phyloP scores from a whole-genome alignment of 164 flowering plant species.

The Magnolia kwangsiensis region DNA sequence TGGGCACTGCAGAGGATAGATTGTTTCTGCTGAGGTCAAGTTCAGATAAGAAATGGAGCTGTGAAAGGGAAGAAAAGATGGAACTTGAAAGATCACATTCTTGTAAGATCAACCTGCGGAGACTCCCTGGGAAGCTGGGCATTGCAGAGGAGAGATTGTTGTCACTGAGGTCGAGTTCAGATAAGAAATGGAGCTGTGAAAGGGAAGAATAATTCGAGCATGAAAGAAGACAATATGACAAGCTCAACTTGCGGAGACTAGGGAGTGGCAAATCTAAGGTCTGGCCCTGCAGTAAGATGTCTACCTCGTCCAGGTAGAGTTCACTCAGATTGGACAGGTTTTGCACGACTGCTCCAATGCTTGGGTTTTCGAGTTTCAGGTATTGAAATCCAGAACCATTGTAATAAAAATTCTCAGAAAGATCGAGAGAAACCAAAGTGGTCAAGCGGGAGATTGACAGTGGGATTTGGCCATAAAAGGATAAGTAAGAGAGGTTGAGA shows the following conservation, averaged over 20 bases:
- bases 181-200: conserved; percentile 2
- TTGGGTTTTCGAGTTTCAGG: too few relatives aligned
- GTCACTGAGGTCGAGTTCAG: conserved; percentile 33
- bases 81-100: too few relatives aligned
- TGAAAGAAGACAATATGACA: too few relatives aligned
- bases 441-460: conserved; percentile 26
- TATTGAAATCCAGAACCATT: too few relatives aligned
- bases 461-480: conserved; percentile 42
- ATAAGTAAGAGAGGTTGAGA: conserved; percentile 45
- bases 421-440: conserved; percentile 22
- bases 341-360: neutral
- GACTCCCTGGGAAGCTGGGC: conserved; percentile 18
- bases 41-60: too few relatives aligned
- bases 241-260: too few relatives aligned
- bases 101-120: too few relatives aligned
- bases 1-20: too few relatives aligned
- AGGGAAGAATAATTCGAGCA: neutral
- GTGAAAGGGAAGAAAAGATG: too few relatives aligned
- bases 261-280: too few relatives aligned
- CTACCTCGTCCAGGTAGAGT: conserved; percentile 19
- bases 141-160: conserved; percentile 31
- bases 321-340: neutral
- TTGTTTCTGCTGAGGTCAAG: too few relatives aligned
- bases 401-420: neutral
- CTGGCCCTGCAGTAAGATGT: conserved; percentile 12